Percentiles rank a stretch among this genome's conserved stretches.
Conservation (phyloP, 2,329 filamentous ascomycete species). For the Aspergillus floridensis region DNA sequence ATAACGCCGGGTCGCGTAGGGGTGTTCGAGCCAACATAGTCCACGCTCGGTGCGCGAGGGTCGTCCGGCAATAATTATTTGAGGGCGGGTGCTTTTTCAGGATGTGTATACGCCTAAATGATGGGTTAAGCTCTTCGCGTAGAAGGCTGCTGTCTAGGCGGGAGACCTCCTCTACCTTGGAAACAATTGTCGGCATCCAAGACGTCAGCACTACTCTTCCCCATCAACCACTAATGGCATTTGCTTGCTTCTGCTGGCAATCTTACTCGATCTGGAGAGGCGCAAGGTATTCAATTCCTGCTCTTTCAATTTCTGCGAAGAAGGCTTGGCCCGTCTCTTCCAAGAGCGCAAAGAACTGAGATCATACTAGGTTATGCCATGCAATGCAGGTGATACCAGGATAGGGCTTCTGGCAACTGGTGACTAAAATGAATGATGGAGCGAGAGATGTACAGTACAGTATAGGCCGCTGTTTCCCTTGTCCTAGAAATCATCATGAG, state of each 20-base stretch:
- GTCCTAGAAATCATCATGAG: not conserved
- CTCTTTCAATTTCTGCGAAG: not conserved
- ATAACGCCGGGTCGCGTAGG: not conserved
- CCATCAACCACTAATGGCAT: not conserved
- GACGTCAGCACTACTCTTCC: not conserved
- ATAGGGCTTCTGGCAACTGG: conserved; percentile 4
- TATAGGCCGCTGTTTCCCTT: not conserved
- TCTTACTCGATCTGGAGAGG: not conserved
- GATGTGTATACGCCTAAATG: not conserved
- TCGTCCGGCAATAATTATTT: not conserved
- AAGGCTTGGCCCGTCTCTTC: not conserved
- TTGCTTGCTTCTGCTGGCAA: conserved; percentile 2
- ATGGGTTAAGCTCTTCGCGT: not conserved
- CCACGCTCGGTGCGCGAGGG: not conserved
- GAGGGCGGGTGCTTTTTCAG: not conserved
- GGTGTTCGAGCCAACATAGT: not conserved
- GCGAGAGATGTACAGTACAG: not conserved
- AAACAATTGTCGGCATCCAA: not conserved
- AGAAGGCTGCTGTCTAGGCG: not conserved
- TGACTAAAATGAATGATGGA: not conserved
- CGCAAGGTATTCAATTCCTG: not conserved
- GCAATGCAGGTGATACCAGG: conserved; percentile 19
- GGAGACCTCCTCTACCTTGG: not conserved
- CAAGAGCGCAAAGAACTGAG: not conserved
- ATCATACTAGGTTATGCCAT: conserved; percentile 15